These are phyloP conservation scores for Papiliotrema laurentii DNA, from an alignment of 1,284 basidiomycete species.

Conservation along the genomic window DNA sequence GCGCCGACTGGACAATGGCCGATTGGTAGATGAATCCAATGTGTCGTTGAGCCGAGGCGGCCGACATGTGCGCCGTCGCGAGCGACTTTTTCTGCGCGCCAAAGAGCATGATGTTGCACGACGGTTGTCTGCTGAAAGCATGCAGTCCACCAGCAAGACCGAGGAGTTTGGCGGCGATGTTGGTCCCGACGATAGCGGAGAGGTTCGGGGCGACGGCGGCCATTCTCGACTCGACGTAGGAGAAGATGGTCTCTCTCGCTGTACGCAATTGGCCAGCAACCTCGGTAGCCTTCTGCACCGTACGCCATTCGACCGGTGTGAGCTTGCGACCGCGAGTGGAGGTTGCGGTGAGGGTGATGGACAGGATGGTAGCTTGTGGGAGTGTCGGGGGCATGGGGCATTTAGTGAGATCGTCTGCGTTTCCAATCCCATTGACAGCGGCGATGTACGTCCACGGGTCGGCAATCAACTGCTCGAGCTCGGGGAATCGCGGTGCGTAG, in stretches of 20 bases:
- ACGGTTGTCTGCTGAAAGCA: slow-evolving; percentile 88
- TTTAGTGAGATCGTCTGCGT: slow-evolving; percentile 78
- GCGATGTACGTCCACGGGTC: slow-evolving; percentile 91
- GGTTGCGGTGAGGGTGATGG: slow-evolving; percentile 91
- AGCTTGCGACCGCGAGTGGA: slow-evolving; percentile 77
- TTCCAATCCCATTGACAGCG: slow-evolving; percentile 82
- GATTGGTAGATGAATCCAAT: slow-evolving; percentile 96
- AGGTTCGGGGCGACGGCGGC: slow-evolving; percentile 96
- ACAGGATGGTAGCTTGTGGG: slow-evolving; percentile 90
- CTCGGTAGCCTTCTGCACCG: slow-evolving; percentile 78
- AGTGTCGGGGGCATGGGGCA: slow-evolving; percentile 73
- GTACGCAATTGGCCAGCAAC: slow-evolving; percentile 83
- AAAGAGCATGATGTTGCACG: slow-evolving; percentile 92
- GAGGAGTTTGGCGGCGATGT: slow-evolving; percentile 94
- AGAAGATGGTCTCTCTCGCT: slow-evolving; percentile 90
- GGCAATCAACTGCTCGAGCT: slow-evolving; percentile 88
- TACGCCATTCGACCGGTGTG: slow-evolving; percentile 66
- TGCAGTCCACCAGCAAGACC: slow-evolving; percentile 93
- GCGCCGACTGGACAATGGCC: slow-evolving; percentile 75
- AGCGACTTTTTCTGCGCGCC: slow-evolving; percentile 84
- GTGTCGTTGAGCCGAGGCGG: slow-evolving; percentile 72
- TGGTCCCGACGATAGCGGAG: slow-evolving; percentile 94
- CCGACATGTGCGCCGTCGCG: slow-evolving; percentile 68
- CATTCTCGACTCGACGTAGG: slow-evolving; percentile 99
- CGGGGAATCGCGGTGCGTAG: slow-evolving; percentile 92